phyloP scores from a whole-genome alignment of 2,329 filamentous ascomycete species.

The Apiospora pterosperma region DNA sequence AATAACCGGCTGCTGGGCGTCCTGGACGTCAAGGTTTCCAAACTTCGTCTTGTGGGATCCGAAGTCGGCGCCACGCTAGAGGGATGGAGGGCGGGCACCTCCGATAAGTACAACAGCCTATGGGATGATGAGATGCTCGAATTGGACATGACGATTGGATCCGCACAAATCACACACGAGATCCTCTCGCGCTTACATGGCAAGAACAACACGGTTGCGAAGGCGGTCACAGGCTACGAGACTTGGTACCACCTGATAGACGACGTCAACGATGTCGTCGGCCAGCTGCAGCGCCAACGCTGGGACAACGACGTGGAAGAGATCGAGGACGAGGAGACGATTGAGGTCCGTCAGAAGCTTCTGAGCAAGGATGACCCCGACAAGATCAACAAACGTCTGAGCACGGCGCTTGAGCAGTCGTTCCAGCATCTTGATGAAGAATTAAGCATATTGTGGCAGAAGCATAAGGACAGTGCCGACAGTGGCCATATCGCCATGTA shows the following conservation, averaged over 20 bases:
- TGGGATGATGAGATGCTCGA: constrained; percentile 67
- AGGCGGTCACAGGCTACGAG: constrained; percentile 61
- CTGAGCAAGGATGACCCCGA: constrained; percentile 72
- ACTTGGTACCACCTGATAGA: constrained; percentile 74
- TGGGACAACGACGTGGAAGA: constrained; percentile 76
- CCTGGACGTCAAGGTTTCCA: constrained; percentile 59
- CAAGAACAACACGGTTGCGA: constrained; percentile 62
- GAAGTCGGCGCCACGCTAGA: constrained; percentile 61
- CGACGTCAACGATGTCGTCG: constrained; percentile 60
- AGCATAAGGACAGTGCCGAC: constrained; percentile 41
- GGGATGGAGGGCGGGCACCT: constrained; percentile 54
- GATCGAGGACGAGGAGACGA: constrained; percentile 69
- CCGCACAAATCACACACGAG: constrained; percentile 63
- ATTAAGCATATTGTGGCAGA: constrained; percentile 47
- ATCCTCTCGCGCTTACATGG: constrained; percentile 71
- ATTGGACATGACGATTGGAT: constrained; percentile 63
- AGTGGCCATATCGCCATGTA: constrained; percentile 58
- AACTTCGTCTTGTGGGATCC: constrained; percentile 61
- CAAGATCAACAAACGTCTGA: constrained; percentile 56
- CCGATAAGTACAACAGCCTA: constrained; percentile 50
- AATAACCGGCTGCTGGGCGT: constrained; percentile 65
- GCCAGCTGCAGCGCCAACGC: constrained; percentile 61
- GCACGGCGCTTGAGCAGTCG: constrained; percentile 51
- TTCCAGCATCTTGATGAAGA: constrained; percentile 58
- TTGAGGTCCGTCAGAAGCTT: constrained; percentile 62